Conservation (phyloP, 2,329 filamentous ascomycete genomes). For the Paramyrothecium roridum region DNA sequence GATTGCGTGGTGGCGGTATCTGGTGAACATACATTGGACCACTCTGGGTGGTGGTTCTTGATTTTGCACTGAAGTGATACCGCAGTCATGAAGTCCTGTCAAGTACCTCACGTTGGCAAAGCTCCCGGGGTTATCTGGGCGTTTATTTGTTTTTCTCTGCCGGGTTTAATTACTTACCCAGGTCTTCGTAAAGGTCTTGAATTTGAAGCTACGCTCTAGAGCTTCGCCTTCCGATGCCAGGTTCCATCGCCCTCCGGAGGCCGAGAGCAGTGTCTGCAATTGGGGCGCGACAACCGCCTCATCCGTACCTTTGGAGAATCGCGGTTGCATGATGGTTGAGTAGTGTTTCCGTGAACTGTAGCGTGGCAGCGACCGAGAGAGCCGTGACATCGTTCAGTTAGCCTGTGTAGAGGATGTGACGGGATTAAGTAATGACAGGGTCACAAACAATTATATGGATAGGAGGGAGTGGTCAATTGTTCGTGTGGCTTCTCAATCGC, state of each 20-base stretch:
- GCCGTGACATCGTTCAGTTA: neutral
- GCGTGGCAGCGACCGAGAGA: neutral
- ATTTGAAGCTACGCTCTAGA: constrained; percentile 58
- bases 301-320: constrained; percentile 46
- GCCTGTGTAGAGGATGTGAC: neutral
- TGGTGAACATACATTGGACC: constrained; percentile 60
- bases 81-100: constrained; percentile 71
- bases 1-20: neutral
- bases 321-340: constrained; percentile 23
- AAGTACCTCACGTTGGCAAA: neutral
- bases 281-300: constrained; percentile 28
- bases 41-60: constrained; percentile 71
- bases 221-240: constrained; percentile 49
- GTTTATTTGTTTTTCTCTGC: no score
- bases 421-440: neutral
- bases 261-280: constrained; percentile 36
- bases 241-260: constrained; percentile 44
- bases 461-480: no score
- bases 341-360: constrained; percentile 1
- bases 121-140: no score
- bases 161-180: constrained; percentile 48
- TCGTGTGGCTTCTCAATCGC: no score
- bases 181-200: constrained; percentile 63
- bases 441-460: no score
- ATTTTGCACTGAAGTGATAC: constrained; percentile 66